Base-by-base conservation (phyloP, 257 asterid species). In the Solanum chiquidenum region DNA sequence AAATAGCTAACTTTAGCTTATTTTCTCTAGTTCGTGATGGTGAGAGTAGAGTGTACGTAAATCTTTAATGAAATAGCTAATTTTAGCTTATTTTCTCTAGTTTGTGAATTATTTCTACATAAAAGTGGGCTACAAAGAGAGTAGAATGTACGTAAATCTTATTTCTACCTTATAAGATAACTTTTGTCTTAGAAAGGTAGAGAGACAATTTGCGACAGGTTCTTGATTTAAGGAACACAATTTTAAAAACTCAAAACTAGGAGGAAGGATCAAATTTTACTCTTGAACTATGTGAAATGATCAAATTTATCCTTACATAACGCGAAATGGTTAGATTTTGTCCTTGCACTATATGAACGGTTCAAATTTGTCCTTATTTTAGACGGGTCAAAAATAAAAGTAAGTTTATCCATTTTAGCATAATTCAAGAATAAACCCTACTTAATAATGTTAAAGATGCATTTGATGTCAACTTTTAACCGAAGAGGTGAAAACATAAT, bases 161-260 rank as follows among this genome's bases (percentile, higher is more conserved):
- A 52, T 21, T 4, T 21, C 25, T 49, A 49, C 6, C 6, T 60
- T 60, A 9, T 1, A 23, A 60, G 29, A 2, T 21, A 58, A 58
- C 12, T 23, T 8, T 58, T 21, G 25, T 0, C 12, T 58, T 58
- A 52, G n/a, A 52, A 23, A 60, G 68, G 5, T 8, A 60, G 0
- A 60, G 0, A 21, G 5, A 60, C 1, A 1, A 0, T 21, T 60
- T 60, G 3, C 5, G 5, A 20, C 3, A 7, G 7, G 5, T 21
- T 52, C 62, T 52, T 16, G 62, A 58, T 9, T 58, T 2, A 60
- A 21, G 5, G 12, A 60, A 60, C 68, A 60, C 68, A 60, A 21
- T 9, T 21, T 60, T 60, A 21, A 60, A 20, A 21, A 60, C 68
- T 60, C 68, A 20, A 55, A 55, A 55, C n/a, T 55, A 55, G 64